Base-by-base conservation (phyloP, 1,284 basidiomycete genomes). In the Mycosarcoma maydis region DNA sequence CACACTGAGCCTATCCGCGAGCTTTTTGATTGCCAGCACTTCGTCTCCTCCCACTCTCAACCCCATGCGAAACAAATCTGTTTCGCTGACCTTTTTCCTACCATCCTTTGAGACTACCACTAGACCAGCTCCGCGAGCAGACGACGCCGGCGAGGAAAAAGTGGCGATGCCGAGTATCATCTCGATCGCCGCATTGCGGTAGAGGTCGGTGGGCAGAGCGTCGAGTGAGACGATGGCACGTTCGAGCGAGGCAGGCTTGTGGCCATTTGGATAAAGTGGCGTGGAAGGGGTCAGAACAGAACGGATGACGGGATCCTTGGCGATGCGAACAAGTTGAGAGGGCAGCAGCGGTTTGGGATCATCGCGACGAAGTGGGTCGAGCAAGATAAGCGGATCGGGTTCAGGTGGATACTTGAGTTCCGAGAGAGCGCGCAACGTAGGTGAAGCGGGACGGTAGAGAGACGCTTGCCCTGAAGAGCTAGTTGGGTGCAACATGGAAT, bases 11-110 rank as follows among this genome's bases (percentile, higher is more conserved):
- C 76, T 42, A 55, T 74, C 74, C 0, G 77, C 80, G 26, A 81
- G 38, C 47, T 68, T 61, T 33, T 75, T 75, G 30, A 81, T 67
- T 32, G 60, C 52, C 24, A 57, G 38, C 33, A 78, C 75, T 45
- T 81, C 77, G 10, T 58, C 60, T 0, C 73, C 70, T 5, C 75
- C 77, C 6, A 80, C 65, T 4, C 79, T 59, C 47, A 81, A 64
- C 0, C 80, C 80, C 47, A 75, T 66, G 7, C 77, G 56, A 50
- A 81, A 78, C 37, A 81, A 64, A 58, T 81, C 79, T 9, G 72
- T 68, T 56, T 81, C 80, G 23, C 69, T 68, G 17, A 81, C 74
- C 22, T 72, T 61, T 2, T 72, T 50, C 22, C 57, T 40, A 2
- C 60, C 70, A 24, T 61, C 65, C 19, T 50, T 62, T 3, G 41